Evolutionary conservation across 2,329 filamentous ascomycete species (phyloP).

Genomic region (Penicillium sp.): DNA sequence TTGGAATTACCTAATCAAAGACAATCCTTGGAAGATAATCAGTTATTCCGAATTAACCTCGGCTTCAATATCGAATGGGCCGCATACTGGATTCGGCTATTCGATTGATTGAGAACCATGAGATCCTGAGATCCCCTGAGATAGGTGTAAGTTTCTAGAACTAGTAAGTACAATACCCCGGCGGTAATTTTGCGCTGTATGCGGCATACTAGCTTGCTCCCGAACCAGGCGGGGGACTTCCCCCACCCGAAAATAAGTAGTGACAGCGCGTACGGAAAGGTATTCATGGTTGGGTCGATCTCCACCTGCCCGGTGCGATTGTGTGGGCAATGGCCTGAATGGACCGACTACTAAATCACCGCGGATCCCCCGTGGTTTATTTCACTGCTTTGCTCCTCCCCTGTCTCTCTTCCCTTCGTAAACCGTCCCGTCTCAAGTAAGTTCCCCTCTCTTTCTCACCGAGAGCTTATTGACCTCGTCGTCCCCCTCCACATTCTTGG

Average conservation of each 20-base stretch:
- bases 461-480: constrained; percentile 7
- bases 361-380: constrained; percentile 6
- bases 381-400: constrained; percentile 1
- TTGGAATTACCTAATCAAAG: background rate
- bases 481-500: background rate
- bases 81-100: background rate
- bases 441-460: background rate
- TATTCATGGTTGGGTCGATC: constrained; percentile 1
- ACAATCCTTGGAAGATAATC: too few relatives aligned
- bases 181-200: background rate
- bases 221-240: background rate
- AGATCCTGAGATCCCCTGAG: background rate
- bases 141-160: background rate
- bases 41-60: too few relatives aligned
- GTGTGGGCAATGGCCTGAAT: constrained; percentile 3
- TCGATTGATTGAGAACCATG: background rate
- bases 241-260: background rate
- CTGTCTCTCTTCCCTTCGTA: constrained; percentile 1
- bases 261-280: background rate
- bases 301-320: background rate
- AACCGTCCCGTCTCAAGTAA: constrained; percentile 1
- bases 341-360: constrained; percentile 12
- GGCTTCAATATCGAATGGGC: background rate
- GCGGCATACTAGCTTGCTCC: background rate
- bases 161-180: background rate